phyloP scores from a whole-genome alignment of 192 early-diverging fungal species.

The Entomortierella beljakovae region DNA sequence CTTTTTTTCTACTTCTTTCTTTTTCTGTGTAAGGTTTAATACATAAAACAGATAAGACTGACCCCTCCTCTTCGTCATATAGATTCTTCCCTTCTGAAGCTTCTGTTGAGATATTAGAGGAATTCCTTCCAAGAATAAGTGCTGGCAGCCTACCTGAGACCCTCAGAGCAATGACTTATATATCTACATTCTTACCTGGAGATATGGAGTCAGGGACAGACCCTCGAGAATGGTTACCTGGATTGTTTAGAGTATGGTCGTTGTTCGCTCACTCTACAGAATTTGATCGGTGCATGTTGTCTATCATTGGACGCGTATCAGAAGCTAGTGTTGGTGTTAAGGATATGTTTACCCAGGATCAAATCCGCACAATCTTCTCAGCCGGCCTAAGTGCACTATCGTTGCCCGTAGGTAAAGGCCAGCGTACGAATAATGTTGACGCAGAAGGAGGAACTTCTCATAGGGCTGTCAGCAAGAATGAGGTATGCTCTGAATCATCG shows the following conservation, averaged over 20 bases:
- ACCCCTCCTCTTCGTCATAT: neutral
- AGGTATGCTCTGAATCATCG: constrained; percentile 38
- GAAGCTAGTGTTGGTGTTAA: constrained; percentile 56
- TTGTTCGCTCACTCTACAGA: constrained; percentile 67
- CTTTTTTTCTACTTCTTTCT: neutral
- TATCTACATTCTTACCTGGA: constrained; percentile 80
- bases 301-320: constrained; percentile 78
- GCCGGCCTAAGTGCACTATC: constrained; percentile 60
- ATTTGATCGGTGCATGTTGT: constrained; percentile 78
- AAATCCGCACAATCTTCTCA: constrained; percentile 70
- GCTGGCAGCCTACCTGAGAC: constrained; percentile 73
- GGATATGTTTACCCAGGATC: constrained; percentile 69
- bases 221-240: constrained; percentile 79
- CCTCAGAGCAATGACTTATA: constrained; percentile 65
- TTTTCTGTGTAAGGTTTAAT: neutral
- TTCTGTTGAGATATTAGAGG: constrained; percentile 78
- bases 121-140: constrained; percentile 80
- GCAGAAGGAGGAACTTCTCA: constrained; percentile 59
- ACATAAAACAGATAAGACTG: neutral
- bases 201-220: constrained; percentile 38
- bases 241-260: constrained; percentile 87
- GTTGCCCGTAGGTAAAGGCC: constrained; percentile 66
- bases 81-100: constrained; percentile 79
- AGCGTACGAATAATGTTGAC: constrained; percentile 57
- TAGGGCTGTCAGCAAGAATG: constrained; percentile 52